phyloP scores from a whole-genome alignment of 495 filamentous ascomycete species.

The Clohesyomyces aquaticus region DNA sequence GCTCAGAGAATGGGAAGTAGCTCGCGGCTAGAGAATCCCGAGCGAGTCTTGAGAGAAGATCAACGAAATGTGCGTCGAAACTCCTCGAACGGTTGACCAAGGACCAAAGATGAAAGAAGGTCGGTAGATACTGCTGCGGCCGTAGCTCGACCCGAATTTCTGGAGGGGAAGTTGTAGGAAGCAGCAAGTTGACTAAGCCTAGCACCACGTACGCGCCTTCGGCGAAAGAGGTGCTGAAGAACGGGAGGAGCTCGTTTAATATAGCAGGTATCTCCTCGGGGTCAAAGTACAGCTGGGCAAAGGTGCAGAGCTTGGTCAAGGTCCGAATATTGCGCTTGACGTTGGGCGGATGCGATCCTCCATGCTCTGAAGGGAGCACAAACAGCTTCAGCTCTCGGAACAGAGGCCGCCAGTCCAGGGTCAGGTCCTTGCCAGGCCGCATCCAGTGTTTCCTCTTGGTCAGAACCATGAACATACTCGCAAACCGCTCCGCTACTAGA shows the following conservation, averaged over 20 bases:
- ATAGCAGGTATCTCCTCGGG: slow-evolving; percentile 82
- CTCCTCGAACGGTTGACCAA: slow-evolving; percentile 85
- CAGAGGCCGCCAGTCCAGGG: slow-evolving; percentile 87
- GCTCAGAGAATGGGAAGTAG: slow-evolving; percentile 79
- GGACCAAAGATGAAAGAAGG: slow-evolving; percentile 96
- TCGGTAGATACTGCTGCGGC: slow-evolving; percentile 82
- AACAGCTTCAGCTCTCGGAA: slow-evolving; percentile 89
- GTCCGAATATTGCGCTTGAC: slow-evolving; percentile 71
- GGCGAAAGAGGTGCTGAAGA: slow-evolving; percentile 89
- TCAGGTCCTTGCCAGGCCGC: slow-evolving; percentile 83
- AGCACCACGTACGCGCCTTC: slow-evolving; percentile 87
- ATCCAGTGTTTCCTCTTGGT: slow-evolving; percentile 98
- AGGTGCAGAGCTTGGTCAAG: slow-evolving; percentile 83
- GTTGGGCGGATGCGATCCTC: slow-evolving; percentile 62
- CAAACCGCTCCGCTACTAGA: slow-evolving; percentile 81
- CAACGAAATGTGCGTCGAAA: slow-evolving; percentile 84
- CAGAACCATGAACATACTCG: slow-evolving; percentile 93
- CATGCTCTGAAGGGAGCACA: slow-evolving; percentile 78
- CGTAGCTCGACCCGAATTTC: slow-evolving; percentile 67
- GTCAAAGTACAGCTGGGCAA: slow-evolving; percentile 90
- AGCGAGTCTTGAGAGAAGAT: slow-evolving; percentile 83
- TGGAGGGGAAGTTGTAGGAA: slow-evolving; percentile 81
- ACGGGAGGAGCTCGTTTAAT: slow-evolving; percentile 93
- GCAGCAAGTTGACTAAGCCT: slow-evolving; percentile 79
- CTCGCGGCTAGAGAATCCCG: slow-evolving; percentile 75